phyloP scores from a whole-genome alignment of 495 filamentous ascomycete genomes.

The Neurospora sp. region DNA sequence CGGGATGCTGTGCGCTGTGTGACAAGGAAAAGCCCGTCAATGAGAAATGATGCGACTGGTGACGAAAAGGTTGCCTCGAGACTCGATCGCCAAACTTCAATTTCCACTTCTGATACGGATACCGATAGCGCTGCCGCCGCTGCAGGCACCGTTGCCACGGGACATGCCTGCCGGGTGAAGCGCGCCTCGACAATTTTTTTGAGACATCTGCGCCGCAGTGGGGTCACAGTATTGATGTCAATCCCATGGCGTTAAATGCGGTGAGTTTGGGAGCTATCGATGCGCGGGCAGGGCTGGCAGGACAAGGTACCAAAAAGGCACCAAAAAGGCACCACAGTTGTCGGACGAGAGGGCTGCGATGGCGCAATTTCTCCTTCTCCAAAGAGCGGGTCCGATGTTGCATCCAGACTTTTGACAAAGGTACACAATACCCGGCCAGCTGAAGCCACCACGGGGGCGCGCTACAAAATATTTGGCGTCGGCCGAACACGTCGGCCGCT shows the following conservation, averaged over 20 bases:
- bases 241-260: conserved; percentile 9
- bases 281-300: background rate
- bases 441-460: background rate
- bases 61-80: background rate
- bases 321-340: background rate
- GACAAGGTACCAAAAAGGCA: background rate
- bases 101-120: background rate
- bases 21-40: background rate
- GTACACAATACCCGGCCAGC: conserved; percentile 14
- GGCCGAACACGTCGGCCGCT: background rate
- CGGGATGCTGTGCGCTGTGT: background rate
- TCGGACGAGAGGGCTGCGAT: conserved; percentile 13
- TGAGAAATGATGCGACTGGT: background rate
- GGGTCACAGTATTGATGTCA: conserved; percentile 1
- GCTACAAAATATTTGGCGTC: conserved; percentile 16
- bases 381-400: conserved; percentile 6
- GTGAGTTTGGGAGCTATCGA: conserved; percentile 8
- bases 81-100: background rate
- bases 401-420: background rate
- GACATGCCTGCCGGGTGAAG: background rate
- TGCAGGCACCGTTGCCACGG: background rate
- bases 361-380: conserved; percentile 20
- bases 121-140: background rate
- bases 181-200: conserved; percentile 4
- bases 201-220: conserved; percentile 12